Conservation (phyloP, 257 asterid genomes). For the Anisodus tanguticus region DNA sequence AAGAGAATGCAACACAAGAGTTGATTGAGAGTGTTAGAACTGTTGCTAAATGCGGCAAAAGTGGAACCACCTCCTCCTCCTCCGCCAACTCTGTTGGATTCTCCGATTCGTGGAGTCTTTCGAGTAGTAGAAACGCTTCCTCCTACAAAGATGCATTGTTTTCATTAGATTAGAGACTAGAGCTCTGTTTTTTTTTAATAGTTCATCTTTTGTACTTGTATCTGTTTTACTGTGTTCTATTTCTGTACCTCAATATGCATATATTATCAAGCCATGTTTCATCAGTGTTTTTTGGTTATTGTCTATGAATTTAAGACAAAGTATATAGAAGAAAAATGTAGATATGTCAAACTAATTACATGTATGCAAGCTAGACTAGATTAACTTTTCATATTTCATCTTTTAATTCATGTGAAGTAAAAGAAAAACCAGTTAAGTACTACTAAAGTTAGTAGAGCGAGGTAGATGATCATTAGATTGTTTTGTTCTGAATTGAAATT, state of each 20-base stretch:
- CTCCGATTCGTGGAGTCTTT: constrained; percentile 81
- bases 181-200: not conserved
- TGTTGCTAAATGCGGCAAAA: constrained; percentile 78
- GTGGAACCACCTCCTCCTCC: constrained; percentile 37
- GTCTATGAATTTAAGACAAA: not conserved
- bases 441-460: not conserved
- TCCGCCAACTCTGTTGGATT: constrained; percentile 38
- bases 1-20: constrained; percentile 76
- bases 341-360: not conserved
- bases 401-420: not conserved
- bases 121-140: constrained; percentile 60
- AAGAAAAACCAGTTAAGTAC: not conserved
- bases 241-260: constrained; percentile 10
- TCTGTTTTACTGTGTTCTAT: not conserved
- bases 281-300: not conserved
- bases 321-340: not conserved
- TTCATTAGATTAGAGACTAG: not conserved
- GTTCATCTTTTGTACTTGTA: not conserved
- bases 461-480: not conserved
- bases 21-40: constrained; percentile 81
- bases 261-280: constrained; percentile 13
- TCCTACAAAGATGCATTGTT: constrained; percentile 41
- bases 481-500: not conserved
- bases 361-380: not conserved
- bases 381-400: not conserved